These are phyloP conservation scores for Camellia japonica DNA, from an alignment of 148 eudicot species.

Conservation along the genomic window DNA sequence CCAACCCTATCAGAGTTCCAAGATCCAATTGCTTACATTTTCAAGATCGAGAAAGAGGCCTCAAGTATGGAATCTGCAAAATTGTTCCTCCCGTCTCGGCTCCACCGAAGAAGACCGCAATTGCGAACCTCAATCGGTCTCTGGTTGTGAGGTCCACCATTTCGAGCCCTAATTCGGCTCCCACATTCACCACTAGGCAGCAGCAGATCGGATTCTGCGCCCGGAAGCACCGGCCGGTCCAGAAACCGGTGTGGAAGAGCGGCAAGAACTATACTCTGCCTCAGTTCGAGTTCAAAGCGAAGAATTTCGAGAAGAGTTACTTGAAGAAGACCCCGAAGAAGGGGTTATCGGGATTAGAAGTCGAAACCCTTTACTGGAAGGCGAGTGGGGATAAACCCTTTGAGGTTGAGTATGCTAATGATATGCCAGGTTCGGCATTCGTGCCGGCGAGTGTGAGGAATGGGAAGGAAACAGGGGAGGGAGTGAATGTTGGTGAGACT, in stretches of 20 bases:
- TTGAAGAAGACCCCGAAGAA: conserved; percentile 53
- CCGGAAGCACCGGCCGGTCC: conserved; percentile 74
- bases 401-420: conserved; percentile 93
- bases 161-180: conserved; percentile 36
- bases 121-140: conserved; percentile 63
- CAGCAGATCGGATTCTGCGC: conserved; percentile 97
- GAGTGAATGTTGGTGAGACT: conserved; percentile 63
- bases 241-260: conserved; percentile 92
- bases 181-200: conserved; percentile 77
- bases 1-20: conserved; percentile 85
- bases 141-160: conserved; percentile 29
- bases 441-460: conserved; percentile 29
- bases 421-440: conserved; percentile 95
- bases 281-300: conserved; percentile 76
- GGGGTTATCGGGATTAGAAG: conserved; percentile 43
- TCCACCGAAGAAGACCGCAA: conserved; percentile 44
- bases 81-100: conserved; percentile 83
- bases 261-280: conserved; percentile 66
- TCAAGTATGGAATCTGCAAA: conserved; percentile 83
- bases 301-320: conserved; percentile 62
- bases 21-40: conserved; percentile 94
- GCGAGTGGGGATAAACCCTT: conserved; percentile 81
- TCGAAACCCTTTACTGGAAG: conserved; percentile 88
- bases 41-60: conserved; percentile 88
- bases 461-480: conserved; percentile 35